Conservation (phyloP, 2,329 filamentous ascomycete genomes). For the Alternaria arbusti region DNA sequence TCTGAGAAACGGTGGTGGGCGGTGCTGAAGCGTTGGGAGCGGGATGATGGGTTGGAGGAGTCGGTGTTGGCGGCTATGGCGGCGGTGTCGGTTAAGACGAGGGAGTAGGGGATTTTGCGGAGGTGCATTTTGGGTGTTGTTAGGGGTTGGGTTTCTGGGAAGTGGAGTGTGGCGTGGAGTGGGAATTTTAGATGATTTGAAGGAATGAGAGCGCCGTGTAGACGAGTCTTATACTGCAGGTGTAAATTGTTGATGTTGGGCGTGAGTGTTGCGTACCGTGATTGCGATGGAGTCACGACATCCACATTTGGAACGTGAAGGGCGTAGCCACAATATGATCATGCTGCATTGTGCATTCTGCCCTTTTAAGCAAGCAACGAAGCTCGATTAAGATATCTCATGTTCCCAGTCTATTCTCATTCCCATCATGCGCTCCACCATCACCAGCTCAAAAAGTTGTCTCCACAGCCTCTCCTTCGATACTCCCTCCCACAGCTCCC, state of each 20-base stretch:
- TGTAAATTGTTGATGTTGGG: background rate
- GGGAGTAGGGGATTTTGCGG: conserved; percentile 12
- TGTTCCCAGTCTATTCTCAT: too few species aligned
- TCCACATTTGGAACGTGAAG: background rate
- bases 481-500: too few species aligned
- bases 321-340: background rate
- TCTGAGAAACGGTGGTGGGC: conserved; percentile 11
- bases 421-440: too few species aligned
- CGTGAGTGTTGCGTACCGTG: background rate
- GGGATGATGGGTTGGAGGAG: conserved; percentile 4
- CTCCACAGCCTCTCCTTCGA: too few species aligned
- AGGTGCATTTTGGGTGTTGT: conserved; percentile 2
- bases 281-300: background rate
- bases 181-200: background rate
- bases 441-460: too few species aligned
- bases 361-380: background rate
- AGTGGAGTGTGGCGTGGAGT: background rate
- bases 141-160: background rate
- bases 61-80: conserved; percentile 6
- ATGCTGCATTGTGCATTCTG: background rate
- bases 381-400: background rate
- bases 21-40: conserved; percentile 22
- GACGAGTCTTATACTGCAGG: background rate
- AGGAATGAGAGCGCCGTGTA: accelerated
- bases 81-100: background rate